A percentile compares a stretch with the other conserved stretches of the same genome.
Evolutionary conservation across 2,329 filamentous ascomycete species (phyloP).

Genomic region (Diaporthe destruens): DNA sequence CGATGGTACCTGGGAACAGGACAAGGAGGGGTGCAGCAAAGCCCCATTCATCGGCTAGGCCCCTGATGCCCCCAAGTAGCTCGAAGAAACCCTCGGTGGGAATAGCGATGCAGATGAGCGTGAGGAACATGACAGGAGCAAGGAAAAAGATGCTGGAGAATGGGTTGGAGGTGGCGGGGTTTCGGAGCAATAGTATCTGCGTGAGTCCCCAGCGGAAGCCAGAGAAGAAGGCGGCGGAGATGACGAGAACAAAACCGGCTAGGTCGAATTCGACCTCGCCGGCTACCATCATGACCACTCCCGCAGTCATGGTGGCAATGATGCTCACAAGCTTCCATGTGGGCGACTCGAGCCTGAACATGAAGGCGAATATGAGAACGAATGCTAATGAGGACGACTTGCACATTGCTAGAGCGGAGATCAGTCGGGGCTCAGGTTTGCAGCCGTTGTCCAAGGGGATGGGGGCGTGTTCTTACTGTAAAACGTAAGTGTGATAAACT

Average conservation of each 20-base stretch:
- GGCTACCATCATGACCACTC: constrained; percentile 98
- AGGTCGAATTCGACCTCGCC: constrained; percentile 92
- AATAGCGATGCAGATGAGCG: constrained; percentile 82
- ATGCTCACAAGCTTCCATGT: constrained; percentile 89
- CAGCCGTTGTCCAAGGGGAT: background rate
- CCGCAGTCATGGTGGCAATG: constrained; percentile 90
- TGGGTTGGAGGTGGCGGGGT: constrained; percentile 94
- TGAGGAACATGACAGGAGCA: constrained; percentile 95
- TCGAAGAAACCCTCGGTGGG: constrained; percentile 84
- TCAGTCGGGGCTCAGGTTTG: constrained; percentile 43
- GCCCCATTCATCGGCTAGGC: constrained; percentile 77
- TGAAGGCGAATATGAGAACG: constrained; percentile 92
- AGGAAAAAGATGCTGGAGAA: constrained; percentile 98
- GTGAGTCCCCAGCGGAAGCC: constrained; percentile 99
- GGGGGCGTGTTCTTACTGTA: constrained; percentile 72
- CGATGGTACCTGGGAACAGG: constrained; percentile 89
- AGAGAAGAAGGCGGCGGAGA: constrained; percentile 92
- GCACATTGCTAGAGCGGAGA: constrained; percentile 79
- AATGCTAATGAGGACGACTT: constrained; percentile 97
- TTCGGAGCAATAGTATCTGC: constrained; percentile 92
- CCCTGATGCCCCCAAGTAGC: constrained; percentile 74
- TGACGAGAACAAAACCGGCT: constrained; percentile 90
- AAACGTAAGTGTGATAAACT: constrained; percentile 96
- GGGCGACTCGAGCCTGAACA: constrained; percentile 90
- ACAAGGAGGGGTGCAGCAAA: constrained; percentile 78